Evolutionary conservation across 352 stramenopile genomes (phyloP), one percentile per base, ranked within the genome.

Genomic region (Phytophthora sojae): DNA sequence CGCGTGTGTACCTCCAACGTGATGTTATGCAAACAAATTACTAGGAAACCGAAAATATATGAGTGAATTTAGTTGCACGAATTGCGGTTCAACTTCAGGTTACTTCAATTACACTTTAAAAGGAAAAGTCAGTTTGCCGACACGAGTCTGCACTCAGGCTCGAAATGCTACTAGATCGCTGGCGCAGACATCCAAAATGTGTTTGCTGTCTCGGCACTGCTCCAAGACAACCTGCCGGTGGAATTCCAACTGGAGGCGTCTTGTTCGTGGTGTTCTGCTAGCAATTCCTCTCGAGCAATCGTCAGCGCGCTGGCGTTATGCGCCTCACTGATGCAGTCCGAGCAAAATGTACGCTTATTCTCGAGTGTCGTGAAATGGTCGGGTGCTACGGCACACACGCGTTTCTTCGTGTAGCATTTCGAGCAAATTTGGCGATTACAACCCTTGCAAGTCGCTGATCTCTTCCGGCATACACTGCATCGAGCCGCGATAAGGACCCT

Each of bases 341-440:
- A 64, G 50, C 71, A 75, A 61, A 75, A 75, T 21, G 66, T 67
- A 14, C 71, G 61, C 45, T 69, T 75, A 29, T 69, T 75, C 67
- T 72, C 57, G 15, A 75, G 50, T 8, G 67, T 50, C 11, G 71
- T 67, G 62, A 69, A 61, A 14, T 37, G 37, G 49, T 76, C 67
- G 6, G 62, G 67, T 5, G 67, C 61, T 14, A 79, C 21, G 19
- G 65, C 71, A 55, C 68, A 76, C 47, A 80, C 59, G 1, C 42
- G 15, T 53, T 69, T 73, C 42, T 69, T 73, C 15, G 62, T 52
- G 32, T 42, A 74, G 68, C 72, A 80, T 11, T 42, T 64, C 6
- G 62, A 49, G 59, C 71, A 79, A 12, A 79, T 47, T 17, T 44
- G 51, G 7, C 53, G 52, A 19, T 64, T 61, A 56, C 68, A 80